These are phyloP conservation scores for Eucalyptus fibrosa DNA, from an alignment of 345 rosid genomes.

Conservation along the genomic window DNA sequence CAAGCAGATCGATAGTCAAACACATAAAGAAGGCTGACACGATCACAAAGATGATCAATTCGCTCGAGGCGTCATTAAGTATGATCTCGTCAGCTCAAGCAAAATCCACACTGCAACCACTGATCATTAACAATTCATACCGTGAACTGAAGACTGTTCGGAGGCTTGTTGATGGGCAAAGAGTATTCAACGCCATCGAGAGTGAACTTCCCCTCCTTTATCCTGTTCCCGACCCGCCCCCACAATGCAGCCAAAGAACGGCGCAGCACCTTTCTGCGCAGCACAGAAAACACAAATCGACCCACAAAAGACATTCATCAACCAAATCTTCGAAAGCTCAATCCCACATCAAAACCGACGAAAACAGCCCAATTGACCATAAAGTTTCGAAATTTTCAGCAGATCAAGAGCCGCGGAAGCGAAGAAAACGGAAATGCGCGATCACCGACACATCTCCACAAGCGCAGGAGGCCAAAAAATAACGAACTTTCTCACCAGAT, in stretches of 20 bases:
- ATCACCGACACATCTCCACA: background rate
- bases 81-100: background rate
- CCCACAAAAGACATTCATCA: background rate
- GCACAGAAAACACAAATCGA: background rate
- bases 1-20: background rate
- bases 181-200: constrained; percentile 59
- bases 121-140: constrained; percentile 8
- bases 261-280: constrained; percentile 66
- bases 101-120: background rate
- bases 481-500: constrained; percentile 33
- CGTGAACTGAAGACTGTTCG: constrained; percentile 70
- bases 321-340: background rate
- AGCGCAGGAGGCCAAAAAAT: background rate
- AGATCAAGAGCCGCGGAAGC: background rate
- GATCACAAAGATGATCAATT: background rate
- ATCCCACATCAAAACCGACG: background rate
- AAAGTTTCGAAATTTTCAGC: background rate
- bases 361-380: background rate
- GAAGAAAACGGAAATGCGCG: background rate
- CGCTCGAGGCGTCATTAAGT: background rate
- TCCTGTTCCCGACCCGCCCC: constrained; percentile 86
- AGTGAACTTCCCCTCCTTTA: constrained; percentile 69
- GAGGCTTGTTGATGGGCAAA: constrained; percentile 80
- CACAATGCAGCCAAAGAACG: constrained; percentile 85
- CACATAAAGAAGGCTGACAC: background rate